A percentile compares a stretch with the other conserved stretches of the same genome.
phyloP scores from a whole-genome alignment of 805 yeast genomes.

The Candida gorgasii region DNA sequence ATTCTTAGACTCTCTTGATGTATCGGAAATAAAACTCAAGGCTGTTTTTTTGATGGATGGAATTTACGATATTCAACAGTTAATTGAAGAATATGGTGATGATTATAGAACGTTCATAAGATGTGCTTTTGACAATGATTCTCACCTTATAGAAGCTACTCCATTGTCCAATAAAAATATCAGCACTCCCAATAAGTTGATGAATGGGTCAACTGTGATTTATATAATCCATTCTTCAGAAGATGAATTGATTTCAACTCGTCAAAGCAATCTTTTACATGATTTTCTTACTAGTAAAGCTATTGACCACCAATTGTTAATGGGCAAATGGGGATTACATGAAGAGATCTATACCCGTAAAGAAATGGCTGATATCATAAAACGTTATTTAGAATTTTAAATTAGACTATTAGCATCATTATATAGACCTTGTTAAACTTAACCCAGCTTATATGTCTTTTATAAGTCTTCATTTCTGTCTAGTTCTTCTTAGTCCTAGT shows the following conservation, averaged over 20 bases:
- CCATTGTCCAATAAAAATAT: constrained; percentile 15
- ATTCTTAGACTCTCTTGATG: background rate
- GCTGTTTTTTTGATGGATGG: constrained; percentile 53
- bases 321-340: constrained; percentile 56
- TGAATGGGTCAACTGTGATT: constrained; percentile 17
- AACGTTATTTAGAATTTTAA: background rate
- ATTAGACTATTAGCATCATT: background rate
- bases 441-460: too few relatives aligned
- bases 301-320: background rate
- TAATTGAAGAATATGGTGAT: constrained; percentile 61
- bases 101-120: constrained; percentile 54
- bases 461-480: too few relatives aligned
- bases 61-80: constrained; percentile 54
- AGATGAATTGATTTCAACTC: constrained; percentile 63
- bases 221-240: constrained; percentile 58
- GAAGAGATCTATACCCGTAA: constrained; percentile 57
- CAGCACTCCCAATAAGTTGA: constrained; percentile 1
- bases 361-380: constrained; percentile 32
- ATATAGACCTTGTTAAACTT: background rate
- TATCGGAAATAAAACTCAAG: constrained; percentile 3
- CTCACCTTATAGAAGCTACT: constrained; percentile 24
- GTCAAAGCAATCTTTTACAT: constrained; percentile 48
- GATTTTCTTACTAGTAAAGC: background rate
- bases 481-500: too few relatives aligned
- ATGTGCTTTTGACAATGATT: constrained; percentile 50